Conservation (phyloP, 1,284 basidiomycete genomes). For the Phaffia rhodozyma region DNA sequence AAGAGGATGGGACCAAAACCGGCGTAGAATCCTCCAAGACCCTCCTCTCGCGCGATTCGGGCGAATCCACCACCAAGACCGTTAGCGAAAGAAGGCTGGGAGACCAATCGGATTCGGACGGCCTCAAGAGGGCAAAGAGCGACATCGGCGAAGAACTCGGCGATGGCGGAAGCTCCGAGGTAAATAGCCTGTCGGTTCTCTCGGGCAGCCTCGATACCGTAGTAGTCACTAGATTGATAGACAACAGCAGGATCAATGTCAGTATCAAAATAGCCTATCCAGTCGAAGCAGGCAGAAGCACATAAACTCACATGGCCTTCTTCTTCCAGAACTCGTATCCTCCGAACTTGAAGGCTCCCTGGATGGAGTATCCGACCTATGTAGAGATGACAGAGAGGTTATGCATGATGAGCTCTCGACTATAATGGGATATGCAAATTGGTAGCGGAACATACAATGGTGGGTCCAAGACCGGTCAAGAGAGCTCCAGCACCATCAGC, state of each 20-base stretch:
- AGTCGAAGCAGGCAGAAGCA: conserved; percentile 60
- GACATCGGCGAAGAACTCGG: conserved; percentile 42
- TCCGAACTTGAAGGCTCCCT: conserved; percentile 95
- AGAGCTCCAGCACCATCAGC: conserved; percentile 76
- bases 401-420: not conserved
- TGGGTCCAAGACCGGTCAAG: conserved; percentile 88
- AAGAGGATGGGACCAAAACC: conserved; percentile 47
- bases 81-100: conserved; percentile 42
- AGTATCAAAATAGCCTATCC: conserved; percentile 8
- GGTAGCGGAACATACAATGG: conserved; percentile 39
- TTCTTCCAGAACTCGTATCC: conserved; percentile 93
- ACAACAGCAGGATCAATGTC: not conserved
- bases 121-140: conserved; percentile 38
- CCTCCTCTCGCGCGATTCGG: conserved; percentile 43
- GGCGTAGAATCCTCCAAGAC: conserved; percentile 42
- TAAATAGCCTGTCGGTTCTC: conserved; percentile 90
- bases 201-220: conserved; percentile 68
- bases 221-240: conserved; percentile 30
- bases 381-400: not conserved
- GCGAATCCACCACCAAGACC: conserved; percentile 43
- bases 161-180: conserved; percentile 83
- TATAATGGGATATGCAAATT: not conserved
- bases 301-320: conserved; percentile 53
- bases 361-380: conserved; percentile 76
- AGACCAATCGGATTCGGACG: conserved; percentile 48